Conservation (phyloP, 73 alveolate species). For the Diophrys appendiculata region DNA sequence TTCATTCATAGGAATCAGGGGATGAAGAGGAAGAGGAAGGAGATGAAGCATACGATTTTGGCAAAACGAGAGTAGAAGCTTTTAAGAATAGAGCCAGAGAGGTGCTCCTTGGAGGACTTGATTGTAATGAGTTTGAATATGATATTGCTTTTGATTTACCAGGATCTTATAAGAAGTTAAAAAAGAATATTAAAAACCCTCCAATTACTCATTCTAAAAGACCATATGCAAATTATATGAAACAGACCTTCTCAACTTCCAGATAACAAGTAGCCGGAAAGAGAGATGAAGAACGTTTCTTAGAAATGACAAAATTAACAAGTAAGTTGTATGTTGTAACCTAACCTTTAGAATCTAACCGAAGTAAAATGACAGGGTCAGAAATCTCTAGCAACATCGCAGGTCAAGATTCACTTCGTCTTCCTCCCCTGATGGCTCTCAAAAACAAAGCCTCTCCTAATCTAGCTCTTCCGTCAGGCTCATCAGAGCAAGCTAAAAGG, state of each 20-base stretch:
- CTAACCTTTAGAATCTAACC: constrained; percentile 2
- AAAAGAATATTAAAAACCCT: constrained; percentile 47
- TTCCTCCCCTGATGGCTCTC: constrained; percentile 28
- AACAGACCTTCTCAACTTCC: constrained; percentile 52
- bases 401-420: neutral
- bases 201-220: constrained; percentile 44
- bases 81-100: constrained; percentile 53
- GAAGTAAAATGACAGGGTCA: constrained; percentile 7
- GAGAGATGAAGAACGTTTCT: constrained; percentile 56
- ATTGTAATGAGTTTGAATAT: constrained; percentile 33
- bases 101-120: constrained; percentile 24
- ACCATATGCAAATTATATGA: constrained; percentile 46
- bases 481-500: constrained; percentile 23
- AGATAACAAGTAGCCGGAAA: constrained; percentile 45
- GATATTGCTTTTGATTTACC: constrained; percentile 33
- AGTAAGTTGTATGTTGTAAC: neutral
- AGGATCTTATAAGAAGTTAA: constrained; percentile 59
- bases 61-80: constrained; percentile 58
- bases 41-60: constrained; percentile 44
- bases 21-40: constrained; percentile 41
- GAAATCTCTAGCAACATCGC: neutral
- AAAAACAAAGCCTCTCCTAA: neutral
- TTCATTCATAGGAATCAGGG: constrained; percentile 35
- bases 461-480: constrained; percentile 27
- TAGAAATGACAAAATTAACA: constrained; percentile 19